Conservation (phyloP, 2,329 filamentous ascomycete genomes). For the Stachybotrys echinatus region DNA sequence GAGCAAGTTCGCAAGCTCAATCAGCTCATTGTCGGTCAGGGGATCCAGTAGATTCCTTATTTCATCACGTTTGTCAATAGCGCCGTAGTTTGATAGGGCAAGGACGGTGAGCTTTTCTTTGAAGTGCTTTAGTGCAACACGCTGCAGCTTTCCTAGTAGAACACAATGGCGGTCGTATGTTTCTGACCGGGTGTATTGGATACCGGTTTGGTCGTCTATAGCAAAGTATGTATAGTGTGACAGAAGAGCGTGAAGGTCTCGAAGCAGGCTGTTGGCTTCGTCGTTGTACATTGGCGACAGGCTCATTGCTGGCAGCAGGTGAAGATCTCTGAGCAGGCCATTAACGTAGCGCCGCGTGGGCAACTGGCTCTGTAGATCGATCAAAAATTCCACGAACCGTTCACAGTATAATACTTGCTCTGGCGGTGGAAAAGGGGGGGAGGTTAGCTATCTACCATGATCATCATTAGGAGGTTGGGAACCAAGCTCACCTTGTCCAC, state of each 20-base stretch:
- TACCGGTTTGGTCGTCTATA: slow-evolving; percentile 85
- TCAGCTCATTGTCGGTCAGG: slow-evolving; percentile 70
- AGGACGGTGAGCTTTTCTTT: slow-evolving; percentile 88
- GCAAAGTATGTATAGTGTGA: slow-evolving; percentile 84
- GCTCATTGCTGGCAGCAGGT: slow-evolving; percentile 70
- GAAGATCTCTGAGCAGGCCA: slow-evolving; percentile 77
- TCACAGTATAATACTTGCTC: slow-evolving; percentile 81
- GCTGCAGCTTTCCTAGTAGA: slow-evolving; percentile 71
- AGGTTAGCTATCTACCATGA: background rate
- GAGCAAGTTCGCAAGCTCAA: slow-evolving; percentile 62
- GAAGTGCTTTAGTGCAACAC: slow-evolving; percentile 73
- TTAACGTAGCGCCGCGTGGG: slow-evolving; percentile 94
- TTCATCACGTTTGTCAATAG: slow-evolving; percentile 75
- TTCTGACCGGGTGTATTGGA: slow-evolving; percentile 65
- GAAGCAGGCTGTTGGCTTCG: slow-evolving; percentile 69
- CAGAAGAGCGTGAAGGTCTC: slow-evolving; percentile 76
- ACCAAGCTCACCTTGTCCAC: slow-evolving; percentile 36
- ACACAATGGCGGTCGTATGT: slow-evolving; percentile 77
- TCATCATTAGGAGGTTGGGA: background rate
- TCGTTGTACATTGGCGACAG: slow-evolving; percentile 74
- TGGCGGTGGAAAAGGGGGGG: too few species aligned
- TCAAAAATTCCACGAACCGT: slow-evolving; percentile 85
- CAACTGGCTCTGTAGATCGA: slow-evolving; percentile 86
- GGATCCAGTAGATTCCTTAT: slow-evolving; percentile 68
- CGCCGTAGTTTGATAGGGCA: slow-evolving; percentile 86